Evolutionary conservation across 352 stramenopile genomes (phyloP).

Genomic region (Plasmopara muralis): DNA sequence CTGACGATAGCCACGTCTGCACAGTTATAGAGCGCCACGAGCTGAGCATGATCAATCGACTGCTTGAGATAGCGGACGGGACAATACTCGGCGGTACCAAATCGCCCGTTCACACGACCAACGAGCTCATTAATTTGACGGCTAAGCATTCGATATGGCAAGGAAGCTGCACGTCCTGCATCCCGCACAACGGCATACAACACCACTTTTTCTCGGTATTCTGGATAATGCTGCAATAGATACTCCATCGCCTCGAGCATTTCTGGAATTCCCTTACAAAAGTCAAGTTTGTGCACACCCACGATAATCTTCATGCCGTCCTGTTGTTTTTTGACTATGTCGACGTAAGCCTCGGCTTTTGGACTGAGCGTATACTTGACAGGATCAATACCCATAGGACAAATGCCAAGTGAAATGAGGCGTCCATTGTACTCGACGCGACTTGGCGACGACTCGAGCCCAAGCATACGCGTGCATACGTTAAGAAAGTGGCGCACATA

Average conservation of each 20-base stretch:
- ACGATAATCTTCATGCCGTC: constrained; percentile 75
- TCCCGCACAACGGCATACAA: constrained; percentile 91
- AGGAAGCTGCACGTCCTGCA: constrained; percentile 47
- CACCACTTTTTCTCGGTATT: constrained; percentile 91
- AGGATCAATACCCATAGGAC: constrained; percentile 86
- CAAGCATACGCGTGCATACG: constrained; percentile 79
- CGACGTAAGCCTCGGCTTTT: constrained; percentile 43
- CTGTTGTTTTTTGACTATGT: constrained; percentile 47
- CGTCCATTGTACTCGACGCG: constrained; percentile 83
- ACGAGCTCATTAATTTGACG: constrained; percentile 88
- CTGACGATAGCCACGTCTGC: constrained; percentile 86
- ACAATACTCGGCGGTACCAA: constrained; percentile 83
- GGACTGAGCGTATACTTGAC: constrained; percentile 70
- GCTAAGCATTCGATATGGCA: constrained; percentile 77
- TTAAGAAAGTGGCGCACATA: constrained; percentile 86
- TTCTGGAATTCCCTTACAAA: constrained; percentile 83
- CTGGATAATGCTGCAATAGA: constrained; percentile 80
- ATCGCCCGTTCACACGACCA: constrained; percentile 81
- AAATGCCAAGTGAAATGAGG: constrained; percentile 83
- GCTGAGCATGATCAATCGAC: constrained; percentile 78
- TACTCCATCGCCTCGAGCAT: constrained; percentile 89
- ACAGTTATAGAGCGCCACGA: constrained; percentile 85
- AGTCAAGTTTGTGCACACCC: constrained; percentile 71
- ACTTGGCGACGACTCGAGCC: constrained; percentile 79
- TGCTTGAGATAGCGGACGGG: constrained; percentile 86